A percentile compares a stretch with the other conserved stretches of the same genome.
Evolutionary conservation across 495 filamentous ascomycete species (phyloP).

Genomic region (Lentithecium fluviatile): DNA sequence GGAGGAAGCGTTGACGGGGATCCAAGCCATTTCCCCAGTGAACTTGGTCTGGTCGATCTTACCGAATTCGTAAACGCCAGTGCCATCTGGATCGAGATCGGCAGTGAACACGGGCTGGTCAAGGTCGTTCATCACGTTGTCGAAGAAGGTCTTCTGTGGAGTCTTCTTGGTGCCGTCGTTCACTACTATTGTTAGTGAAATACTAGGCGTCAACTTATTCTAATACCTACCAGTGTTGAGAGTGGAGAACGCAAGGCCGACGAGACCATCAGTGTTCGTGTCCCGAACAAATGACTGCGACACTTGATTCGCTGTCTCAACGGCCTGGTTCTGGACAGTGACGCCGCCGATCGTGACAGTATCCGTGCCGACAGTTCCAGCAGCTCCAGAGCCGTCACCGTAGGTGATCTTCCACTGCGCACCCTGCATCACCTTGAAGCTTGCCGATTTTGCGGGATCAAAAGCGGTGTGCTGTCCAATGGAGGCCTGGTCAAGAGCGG

Average conservation of each 20-base stretch:
- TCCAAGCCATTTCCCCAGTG: slow-evolving; percentile 60
- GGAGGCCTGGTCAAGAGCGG: slow-evolving; percentile 51
- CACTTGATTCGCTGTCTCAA: slow-evolving; percentile 68
- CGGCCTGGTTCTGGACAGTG: slow-evolving; percentile 62
- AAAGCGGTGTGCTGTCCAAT: slow-evolving; percentile 58
- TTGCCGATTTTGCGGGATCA: slow-evolving; percentile 60
- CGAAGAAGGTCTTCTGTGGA: slow-evolving; percentile 77
- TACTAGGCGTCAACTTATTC: not conserved
- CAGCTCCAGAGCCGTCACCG: slow-evolving; percentile 68
- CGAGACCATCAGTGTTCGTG: slow-evolving; percentile 64
- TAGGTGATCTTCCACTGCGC: slow-evolving; percentile 67
- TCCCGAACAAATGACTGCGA: slow-evolving; percentile 64
- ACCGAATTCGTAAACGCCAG: slow-evolving; percentile 78
- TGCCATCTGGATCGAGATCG: slow-evolving; percentile 58
- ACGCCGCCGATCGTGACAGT: slow-evolving; percentile 72
- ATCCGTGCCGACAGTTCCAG: slow-evolving; percentile 69
- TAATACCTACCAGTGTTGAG: slow-evolving; percentile 57
- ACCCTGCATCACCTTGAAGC: slow-evolving; percentile 49
- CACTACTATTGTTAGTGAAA: slow-evolving; percentile 48
- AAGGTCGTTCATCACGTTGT: slow-evolving; percentile 64
- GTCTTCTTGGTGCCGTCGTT: slow-evolving; percentile 47
- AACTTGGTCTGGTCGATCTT: slow-evolving; percentile 66
- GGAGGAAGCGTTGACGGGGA: slow-evolving; percentile 58
- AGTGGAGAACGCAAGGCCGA: slow-evolving; percentile 72
- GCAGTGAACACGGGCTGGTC: slow-evolving; percentile 71